Percentiles rank a stretch among this genome's conserved stretches.
Evolutionary conservation across 1,139 yeast species (phyloP).

Genomic region (Yamadazyma buinensis): DNA sequence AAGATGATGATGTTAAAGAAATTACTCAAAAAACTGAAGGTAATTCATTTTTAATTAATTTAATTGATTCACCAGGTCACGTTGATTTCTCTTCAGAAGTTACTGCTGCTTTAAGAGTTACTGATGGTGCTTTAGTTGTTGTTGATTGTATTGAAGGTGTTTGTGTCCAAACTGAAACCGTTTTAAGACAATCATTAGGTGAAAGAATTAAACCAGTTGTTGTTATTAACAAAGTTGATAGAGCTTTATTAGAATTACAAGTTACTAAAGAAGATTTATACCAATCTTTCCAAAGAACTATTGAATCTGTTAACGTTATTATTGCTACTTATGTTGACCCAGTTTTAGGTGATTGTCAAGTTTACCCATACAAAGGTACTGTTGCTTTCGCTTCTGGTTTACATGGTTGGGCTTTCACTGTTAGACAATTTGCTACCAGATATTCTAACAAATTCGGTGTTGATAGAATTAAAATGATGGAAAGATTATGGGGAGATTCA

Average conservation of each 20-base stretch:
- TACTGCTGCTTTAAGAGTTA: conserved; percentile 99
- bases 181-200: conserved; percentile 98
- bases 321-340: conserved; percentile 93
- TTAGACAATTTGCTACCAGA: conserved; percentile 97
- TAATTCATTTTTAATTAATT: conserved; percentile 92
- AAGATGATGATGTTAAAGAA: conserved; percentile 90
- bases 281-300: conserved; percentile 98
- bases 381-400: conserved; percentile 99
- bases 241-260: conserved; percentile 99
- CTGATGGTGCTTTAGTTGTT: conserved; percentile 99
- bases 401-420: conserved; percentile 99
- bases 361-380: conserved; percentile 98
- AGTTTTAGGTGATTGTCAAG: conserved; percentile 93
- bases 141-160: conserved; percentile 99
- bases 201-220: conserved; percentile 99
- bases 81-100: conserved; percentile 99
- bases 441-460: conserved; percentile 99
- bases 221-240: conserved; percentile 97
- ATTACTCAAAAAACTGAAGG: conserved; percentile 94
- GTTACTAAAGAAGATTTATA: conserved; percentile 98
- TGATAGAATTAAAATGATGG: conserved; percentile 96
- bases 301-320: conserved; percentile 98
- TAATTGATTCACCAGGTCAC: conserved; percentile 99
- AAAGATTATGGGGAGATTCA: conserved; percentile 99
- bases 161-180: conserved; percentile 99